Base-by-base conservation (phyloP, 2,329 filamentous ascomycete species). In the Leptodontidium sp. region DNA sequence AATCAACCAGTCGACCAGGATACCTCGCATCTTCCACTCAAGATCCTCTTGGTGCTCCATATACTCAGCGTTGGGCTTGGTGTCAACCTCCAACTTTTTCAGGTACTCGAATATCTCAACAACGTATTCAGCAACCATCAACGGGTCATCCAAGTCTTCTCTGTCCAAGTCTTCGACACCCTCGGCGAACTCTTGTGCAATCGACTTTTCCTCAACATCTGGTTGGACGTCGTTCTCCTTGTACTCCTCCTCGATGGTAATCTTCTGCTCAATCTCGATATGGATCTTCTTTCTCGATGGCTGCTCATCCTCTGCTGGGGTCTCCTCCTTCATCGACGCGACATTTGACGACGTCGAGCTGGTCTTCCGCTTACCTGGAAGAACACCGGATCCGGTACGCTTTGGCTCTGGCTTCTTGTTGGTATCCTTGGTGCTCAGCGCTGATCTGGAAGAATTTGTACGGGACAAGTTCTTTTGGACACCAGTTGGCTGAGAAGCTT, bases 41-140 rank as follows among this genome's bases (percentile, higher is more conserved):
- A 99, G 86, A 75, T 98, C 94, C 72, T 93, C 92, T 79, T 99
- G 96, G 81, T 95, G 93, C 62, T 92, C 88, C 90, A 99, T 99
- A 84, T 99, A 99, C 71, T 96, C 84, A 21, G 94, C 91, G 82
- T 98, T 98, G 75, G 95, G 94, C 78, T 94, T 89, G 81, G 85
- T 93, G 79, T 85, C 82, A 72, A 90, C 84, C 82, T 99, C 96
- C 29, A 98, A 88, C 75, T 97, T 90, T 77, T 90, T 91, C 73
- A 98, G 87, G 81, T 99, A 98, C 74, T 98, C 94, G 78, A 98
- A 98, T 78, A 99, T 98, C 79, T 99, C 96, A 69, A 91, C 91
- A 61, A 97, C 94, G 77, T 99, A 99, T 80, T 98, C 96, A 63
- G 96, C 93, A 72, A 97, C 96, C 96, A 99, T 98, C 76, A 98